phyloP scores from a whole-genome alignment of 345 rosid genomes.

The Ceriops decandra region DNA sequence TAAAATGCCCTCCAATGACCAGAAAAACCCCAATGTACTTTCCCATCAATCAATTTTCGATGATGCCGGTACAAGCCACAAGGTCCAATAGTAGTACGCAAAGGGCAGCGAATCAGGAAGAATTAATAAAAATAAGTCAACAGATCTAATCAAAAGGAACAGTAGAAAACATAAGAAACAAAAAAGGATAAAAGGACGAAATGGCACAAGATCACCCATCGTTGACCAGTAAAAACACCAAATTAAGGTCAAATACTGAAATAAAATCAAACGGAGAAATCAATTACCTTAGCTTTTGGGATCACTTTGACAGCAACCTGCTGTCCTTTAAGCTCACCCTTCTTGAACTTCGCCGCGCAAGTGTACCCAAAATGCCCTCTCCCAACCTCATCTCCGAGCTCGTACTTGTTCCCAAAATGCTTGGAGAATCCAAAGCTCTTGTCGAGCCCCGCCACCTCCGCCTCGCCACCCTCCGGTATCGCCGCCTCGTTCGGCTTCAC shows the following conservation, averaged over 20 bases:
- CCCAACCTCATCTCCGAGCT: conserved; percentile 39
- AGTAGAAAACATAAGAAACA: neutral
- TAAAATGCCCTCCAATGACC: neutral
- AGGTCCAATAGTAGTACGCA: neutral
- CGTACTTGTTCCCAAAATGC: conserved; percentile 51
- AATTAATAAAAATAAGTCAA: neutral
- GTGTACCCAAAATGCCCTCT: conserved; percentile 39
- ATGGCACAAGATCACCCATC: conserved; percentile 4
- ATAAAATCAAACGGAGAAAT: conserved; percentile 4
- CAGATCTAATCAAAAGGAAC: neutral
- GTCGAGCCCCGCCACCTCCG: conserved; percentile 58
- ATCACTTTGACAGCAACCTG: conserved; percentile 36
- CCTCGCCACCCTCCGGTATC: conserved; percentile 47
- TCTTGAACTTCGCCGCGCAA: conserved; percentile 31
- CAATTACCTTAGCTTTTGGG: conserved; percentile 79
- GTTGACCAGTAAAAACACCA: conserved; percentile 5
- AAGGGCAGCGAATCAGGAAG: neutral
- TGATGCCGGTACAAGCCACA: neutral
- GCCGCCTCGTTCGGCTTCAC: conserved; percentile 34
- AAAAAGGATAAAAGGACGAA: neutral
- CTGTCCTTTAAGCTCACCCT: conserved; percentile 34
- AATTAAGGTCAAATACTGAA: conserved; percentile 10
- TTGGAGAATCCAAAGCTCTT: conserved; percentile 92
- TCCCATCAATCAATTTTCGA: neutral
- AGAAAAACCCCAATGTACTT: neutral